These are phyloP conservation scores for Penicillium steckii DNA, from an alignment of 495 filamentous ascomycete species.

Conservation along the genomic window DNA sequence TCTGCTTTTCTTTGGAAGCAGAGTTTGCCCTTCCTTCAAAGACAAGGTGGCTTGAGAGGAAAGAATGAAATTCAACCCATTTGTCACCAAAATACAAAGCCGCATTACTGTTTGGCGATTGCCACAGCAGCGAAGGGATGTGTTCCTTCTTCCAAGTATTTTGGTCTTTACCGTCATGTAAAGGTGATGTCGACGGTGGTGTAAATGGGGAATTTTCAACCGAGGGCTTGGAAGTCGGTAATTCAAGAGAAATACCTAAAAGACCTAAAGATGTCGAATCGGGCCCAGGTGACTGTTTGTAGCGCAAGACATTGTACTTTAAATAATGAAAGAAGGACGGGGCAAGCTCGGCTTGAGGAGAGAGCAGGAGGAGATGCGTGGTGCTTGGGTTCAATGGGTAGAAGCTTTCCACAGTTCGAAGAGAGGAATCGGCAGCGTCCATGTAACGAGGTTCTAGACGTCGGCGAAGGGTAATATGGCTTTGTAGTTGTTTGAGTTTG, in stretches of 20 bases:
- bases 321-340: slow-evolving; percentile 79
- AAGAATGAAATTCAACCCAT: slow-evolving; percentile 78
- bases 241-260: slow-evolving; percentile 73
- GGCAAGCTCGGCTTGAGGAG: slow-evolving; percentile 71
- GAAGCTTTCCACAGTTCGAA: slow-evolving; percentile 76
- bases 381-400: slow-evolving; percentile 62
- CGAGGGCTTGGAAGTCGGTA: slow-evolving; percentile 58
- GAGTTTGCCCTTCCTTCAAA: slow-evolving; percentile 39
- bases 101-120: slow-evolving; percentile 77
- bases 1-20: slow-evolving; percentile 27
- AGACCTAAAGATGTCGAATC: slow-evolving; percentile 50
- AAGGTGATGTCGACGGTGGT: slow-evolving; percentile 33
- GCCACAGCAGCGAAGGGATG: slow-evolving; percentile 69
- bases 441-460: slow-evolving; percentile 57
- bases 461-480: slow-evolving; percentile 63
- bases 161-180: slow-evolving; percentile 16
- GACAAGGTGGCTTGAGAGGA: slow-evolving; percentile 58
- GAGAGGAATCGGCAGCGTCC: slow-evolving; percentile 61
- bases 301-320: slow-evolving; percentile 70
- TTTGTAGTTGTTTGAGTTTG: slow-evolving; percentile 52
- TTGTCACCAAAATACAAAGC: slow-evolving; percentile 78
- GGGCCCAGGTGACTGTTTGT: slow-evolving; percentile 60
- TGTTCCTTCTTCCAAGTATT: slow-evolving; percentile 19
- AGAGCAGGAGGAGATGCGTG: slow-evolving; percentile 75
- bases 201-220: slow-evolving; percentile 54